phyloP scores from a whole-genome alignment of 2,329 filamentous ascomycete genomes.

The Amesomyces nigricolor region DNA sequence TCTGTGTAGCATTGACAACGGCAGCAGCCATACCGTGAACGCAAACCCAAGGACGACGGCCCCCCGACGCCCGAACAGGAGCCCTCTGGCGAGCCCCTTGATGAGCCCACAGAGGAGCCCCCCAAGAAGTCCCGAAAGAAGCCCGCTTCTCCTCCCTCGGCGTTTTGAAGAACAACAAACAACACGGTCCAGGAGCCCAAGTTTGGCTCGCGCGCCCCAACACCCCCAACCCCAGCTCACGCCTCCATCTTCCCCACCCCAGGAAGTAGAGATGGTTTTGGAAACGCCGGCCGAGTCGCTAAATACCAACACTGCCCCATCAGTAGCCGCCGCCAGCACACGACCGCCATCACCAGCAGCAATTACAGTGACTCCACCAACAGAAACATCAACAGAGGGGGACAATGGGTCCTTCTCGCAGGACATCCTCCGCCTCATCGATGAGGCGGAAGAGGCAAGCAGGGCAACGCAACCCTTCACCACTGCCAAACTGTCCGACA shows the following conservation, averaged over 20 bases:
- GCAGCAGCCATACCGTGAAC: slow-evolving; percentile 12
- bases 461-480: slow-evolving; percentile 39
- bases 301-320: not conserved
- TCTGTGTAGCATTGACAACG: slow-evolving; percentile 41
- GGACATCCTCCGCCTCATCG: slow-evolving; percentile 42
- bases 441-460: slow-evolving; percentile 47
- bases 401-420: slow-evolving; percentile 25
- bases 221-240: slow-evolving; percentile 14
- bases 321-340: slow-evolving; percentile 1
- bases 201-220: slow-evolving; percentile 5
- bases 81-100: slow-evolving; percentile 14
- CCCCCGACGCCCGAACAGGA: slow-evolving; percentile 18
- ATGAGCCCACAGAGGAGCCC: slow-evolving; percentile 19
- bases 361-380: slow-evolving; percentile 2
- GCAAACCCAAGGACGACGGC: slow-evolving; percentile 21
- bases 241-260: slow-evolving; percentile 20
- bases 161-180: slow-evolving; percentile 18
- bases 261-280: slow-evolving; percentile 13
- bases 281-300: slow-evolving; percentile 6
- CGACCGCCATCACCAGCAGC: slow-evolving; percentile 5
- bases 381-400: not conserved
- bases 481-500: slow-evolving; percentile 31
- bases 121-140: slow-evolving; percentile 23
- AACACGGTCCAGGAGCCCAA: slow-evolving; percentile 12
- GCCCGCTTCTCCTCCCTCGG: slow-evolving; percentile 23